A percentile compares a stretch with the other conserved stretches of the same genome.
phyloP scores from a whole-genome alignment of 2,329 filamentous ascomycete genomes.

The Alternaria gaisen region DNA sequence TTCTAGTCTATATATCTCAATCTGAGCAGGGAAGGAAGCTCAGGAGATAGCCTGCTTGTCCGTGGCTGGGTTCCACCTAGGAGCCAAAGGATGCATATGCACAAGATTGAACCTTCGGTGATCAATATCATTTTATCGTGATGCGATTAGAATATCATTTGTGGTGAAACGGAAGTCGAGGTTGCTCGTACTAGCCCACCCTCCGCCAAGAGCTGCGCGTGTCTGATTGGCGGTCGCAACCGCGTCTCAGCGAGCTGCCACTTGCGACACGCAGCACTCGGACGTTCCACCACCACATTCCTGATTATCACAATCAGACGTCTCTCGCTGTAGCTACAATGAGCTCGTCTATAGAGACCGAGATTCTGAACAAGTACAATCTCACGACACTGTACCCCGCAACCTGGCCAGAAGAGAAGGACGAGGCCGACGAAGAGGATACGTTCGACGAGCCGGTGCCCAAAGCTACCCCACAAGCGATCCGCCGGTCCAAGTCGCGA shows the following conservation, averaged over 20 bases:
- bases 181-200: neutral
- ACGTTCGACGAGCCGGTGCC: slow-evolving; percentile 60
- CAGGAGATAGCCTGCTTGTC: too few species aligned
- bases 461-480: slow-evolving; percentile 31
- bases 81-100: too few species aligned
- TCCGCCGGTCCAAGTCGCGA: slow-evolving; percentile 73
- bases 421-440: slow-evolving; percentile 68
- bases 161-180: neutral
- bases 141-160: too few species aligned
- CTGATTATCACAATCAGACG: neutral
- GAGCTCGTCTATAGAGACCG: slow-evolving; percentile 63
- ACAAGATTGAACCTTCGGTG: too few species aligned
- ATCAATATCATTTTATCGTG: too few species aligned
- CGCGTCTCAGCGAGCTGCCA: slow-evolving; percentile 29
- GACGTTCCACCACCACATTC: slow-evolving; percentile 7
- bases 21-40: too few species aligned
- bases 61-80: too few species aligned
- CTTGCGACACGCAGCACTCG: slow-evolving; percentile 20
- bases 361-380: slow-evolving; percentile 89
- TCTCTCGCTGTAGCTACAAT: slow-evolving; percentile 28
- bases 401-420: slow-evolving; percentile 86
- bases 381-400: slow-evolving; percentile 79
- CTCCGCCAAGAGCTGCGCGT: slow-evolving; percentile 20
- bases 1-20: too few species aligned
- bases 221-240: slow-evolving; percentile 37